These are phyloP conservation scores for Acacia pycnantha DNA, from an alignment of 331 rosid genomes.

Conservation along the genomic window DNA sequence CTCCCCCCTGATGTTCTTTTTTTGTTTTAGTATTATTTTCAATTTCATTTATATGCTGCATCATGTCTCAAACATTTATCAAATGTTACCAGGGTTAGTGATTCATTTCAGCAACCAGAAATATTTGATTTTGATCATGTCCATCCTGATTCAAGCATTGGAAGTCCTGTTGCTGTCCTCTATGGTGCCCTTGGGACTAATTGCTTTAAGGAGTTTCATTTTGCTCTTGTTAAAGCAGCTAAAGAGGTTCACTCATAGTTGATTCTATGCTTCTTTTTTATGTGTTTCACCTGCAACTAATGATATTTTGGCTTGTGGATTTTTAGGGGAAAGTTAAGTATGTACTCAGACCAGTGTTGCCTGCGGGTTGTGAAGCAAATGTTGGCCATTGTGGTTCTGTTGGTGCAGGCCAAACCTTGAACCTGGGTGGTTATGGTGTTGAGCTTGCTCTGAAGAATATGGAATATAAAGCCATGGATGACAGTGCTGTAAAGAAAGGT, in stretches of 20 bases:
- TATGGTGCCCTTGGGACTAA: conserved; percentile 88
- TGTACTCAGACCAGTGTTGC: conserved; percentile 73
- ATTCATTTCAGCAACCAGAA: conserved; percentile 70
- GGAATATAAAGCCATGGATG: conserved; percentile 99
- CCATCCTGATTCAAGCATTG: conserved; percentile 62
- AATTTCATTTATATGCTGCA: background rate
- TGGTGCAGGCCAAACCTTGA: conserved; percentile 72
- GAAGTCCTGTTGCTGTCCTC: conserved; percentile 76
- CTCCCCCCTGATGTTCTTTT: background rate
- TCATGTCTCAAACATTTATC: conserved; percentile 1
- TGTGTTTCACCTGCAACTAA: conserved; percentile 15
- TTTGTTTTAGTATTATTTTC: background rate
- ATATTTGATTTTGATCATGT: conserved; percentile 91
- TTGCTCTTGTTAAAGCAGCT: conserved; percentile 70
- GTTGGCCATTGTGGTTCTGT: conserved; percentile 72
- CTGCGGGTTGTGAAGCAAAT: conserved; percentile 74
- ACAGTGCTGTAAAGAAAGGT: conserved; percentile 87
- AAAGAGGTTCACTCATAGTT: conserved; percentile 53
- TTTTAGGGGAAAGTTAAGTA: conserved; percentile 84
- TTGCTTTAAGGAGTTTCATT: conserved; percentile 85
- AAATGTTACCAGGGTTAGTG: conserved; percentile 47
- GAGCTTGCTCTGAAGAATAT: conserved; percentile 96
- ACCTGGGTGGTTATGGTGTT: conserved; percentile 98
- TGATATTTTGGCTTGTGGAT: conserved; percentile 29
- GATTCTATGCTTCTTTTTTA: background rate